A percentile compares a stretch with the other conserved stretches of the same genome.
phyloP scores from a whole-genome alignment of 2,329 filamentous ascomycete species.

The Pseudocercospora musae region DNA sequence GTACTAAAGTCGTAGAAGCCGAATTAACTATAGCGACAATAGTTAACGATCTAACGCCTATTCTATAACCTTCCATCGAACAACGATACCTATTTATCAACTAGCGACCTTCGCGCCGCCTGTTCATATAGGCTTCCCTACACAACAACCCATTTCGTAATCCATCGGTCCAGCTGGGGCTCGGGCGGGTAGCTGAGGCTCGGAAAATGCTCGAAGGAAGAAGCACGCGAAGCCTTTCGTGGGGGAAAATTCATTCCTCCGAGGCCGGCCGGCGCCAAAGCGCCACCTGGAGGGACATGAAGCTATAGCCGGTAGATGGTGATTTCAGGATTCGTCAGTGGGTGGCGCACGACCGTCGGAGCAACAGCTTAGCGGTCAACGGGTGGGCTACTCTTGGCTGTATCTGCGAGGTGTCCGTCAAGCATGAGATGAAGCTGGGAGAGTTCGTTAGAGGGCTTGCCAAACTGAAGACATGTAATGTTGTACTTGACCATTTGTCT shows the following conservation, averaged over 20 bases:
- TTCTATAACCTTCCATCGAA: too few relatives aligned
- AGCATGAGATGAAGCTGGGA: background rate
- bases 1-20: too few relatives aligned
- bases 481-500: slow-evolving; percentile 1
- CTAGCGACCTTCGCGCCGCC: too few relatives aligned
- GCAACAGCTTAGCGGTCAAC: too few relatives aligned
- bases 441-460: background rate
- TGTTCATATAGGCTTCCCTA: too few relatives aligned
- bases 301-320: background rate
- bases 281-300: background rate
- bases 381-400: background rate
- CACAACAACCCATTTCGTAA: too few relatives aligned
- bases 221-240: background rate
- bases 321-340: background rate
- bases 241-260: background rate
- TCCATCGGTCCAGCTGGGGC: too few relatives aligned
- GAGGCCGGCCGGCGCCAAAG: background rate
- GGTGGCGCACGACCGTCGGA: background rate
- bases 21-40: too few relatives aligned
- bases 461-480: slow-evolving; percentile 8
- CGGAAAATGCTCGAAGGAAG: too few relatives aligned
- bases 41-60: too few relatives aligned
- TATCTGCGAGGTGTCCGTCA: background rate
- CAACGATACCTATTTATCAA: too few relatives aligned
- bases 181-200: too few relatives aligned